Evolutionary conservation across 2,329 filamentous ascomycete species (phyloP).

Genomic region (Aureobasidium sp.): DNA sequence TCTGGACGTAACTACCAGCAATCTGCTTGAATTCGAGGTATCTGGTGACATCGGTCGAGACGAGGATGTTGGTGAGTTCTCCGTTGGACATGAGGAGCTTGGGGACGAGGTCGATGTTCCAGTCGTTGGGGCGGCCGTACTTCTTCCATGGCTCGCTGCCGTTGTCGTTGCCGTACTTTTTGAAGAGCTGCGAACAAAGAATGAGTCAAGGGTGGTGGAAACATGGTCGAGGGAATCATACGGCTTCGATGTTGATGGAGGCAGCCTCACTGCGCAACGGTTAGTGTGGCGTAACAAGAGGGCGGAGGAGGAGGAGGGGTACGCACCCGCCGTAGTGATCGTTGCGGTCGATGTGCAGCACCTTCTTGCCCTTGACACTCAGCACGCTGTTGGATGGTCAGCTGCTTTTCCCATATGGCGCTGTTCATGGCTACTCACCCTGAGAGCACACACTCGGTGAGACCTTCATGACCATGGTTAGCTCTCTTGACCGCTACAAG

Average conservation of each 20-base stretch:
- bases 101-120: conserved; percentile 98
- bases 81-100: conserved; percentile 99
- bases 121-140: conserved; percentile 93
- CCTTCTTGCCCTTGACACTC: conserved; percentile 98
- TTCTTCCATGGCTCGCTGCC: conserved; percentile 96
- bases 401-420: conserved; percentile 15
- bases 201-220: conserved; percentile 24
- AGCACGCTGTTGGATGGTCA: conserved; percentile 56
- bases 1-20: conserved; percentile 92
- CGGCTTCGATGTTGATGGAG: conserved; percentile 91
- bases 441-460: conserved; percentile 98
- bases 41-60: conserved; percentile 69
- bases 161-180: conserved; percentile 81
- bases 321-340: conserved; percentile 95
- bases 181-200: conserved; percentile 63
- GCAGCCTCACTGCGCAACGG: conserved; percentile 66
- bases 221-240: conserved; percentile 35
- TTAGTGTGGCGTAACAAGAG: conserved; percentile 16
- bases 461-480: conserved; percentile 47
- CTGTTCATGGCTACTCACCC: conserved; percentile 52
- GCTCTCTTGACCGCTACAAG: conserved; percentile 10
- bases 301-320: conserved; percentile 14
- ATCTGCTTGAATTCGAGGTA: conserved; percentile 55
- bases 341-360: conserved; percentile 96
- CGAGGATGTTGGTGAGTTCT: conserved; percentile 96